phyloP scores from a whole-genome alignment of 2,329 filamentous ascomycete species.

The Paecilomyces sp. region DNA sequence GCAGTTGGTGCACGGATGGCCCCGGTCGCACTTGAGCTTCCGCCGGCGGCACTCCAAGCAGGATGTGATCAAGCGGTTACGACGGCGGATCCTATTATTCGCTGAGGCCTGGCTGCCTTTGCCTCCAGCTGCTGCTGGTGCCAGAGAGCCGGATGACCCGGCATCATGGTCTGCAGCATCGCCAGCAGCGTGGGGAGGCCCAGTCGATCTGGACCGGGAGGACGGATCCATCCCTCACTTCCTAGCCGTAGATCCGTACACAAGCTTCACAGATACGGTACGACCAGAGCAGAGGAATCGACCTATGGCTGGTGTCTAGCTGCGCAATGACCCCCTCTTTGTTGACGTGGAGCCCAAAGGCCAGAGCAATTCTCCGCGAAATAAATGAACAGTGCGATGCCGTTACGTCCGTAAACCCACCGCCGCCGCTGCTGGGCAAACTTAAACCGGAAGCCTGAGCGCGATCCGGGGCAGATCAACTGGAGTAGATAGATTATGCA shows the following conservation, averaged over 20 bases:
- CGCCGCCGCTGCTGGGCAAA: not conserved
- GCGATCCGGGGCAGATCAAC: not conserved
- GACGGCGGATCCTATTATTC: slow-evolving; percentile 41
- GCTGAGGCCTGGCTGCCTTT: not conserved
- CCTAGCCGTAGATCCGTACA: not conserved
- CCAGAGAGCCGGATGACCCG: not conserved
- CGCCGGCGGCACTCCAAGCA: slow-evolving; percentile 64
- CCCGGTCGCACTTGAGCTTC: slow-evolving; percentile 70
- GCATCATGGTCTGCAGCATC: not conserved
- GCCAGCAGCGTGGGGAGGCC: not conserved
- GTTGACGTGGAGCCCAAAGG: not conserved
- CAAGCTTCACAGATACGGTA: not conserved
- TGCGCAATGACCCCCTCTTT: not conserved
- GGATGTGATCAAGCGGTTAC: slow-evolving; percentile 63
- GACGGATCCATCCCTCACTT: not conserved
- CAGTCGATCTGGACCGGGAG: not conserved
- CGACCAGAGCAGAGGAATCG: not conserved
- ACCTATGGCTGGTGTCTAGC: not conserved
- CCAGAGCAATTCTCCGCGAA: not conserved
- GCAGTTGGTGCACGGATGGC: slow-evolving; percentile 59
- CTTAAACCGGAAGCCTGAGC: not conserved
- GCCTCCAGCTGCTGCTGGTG: not conserved
- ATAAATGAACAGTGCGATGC: not conserved
- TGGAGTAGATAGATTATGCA: not conserved
- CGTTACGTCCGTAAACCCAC: not conserved